Base-by-base conservation (phyloP, 345 rosid species). In the Xanthoceras sorbifolium region DNA sequence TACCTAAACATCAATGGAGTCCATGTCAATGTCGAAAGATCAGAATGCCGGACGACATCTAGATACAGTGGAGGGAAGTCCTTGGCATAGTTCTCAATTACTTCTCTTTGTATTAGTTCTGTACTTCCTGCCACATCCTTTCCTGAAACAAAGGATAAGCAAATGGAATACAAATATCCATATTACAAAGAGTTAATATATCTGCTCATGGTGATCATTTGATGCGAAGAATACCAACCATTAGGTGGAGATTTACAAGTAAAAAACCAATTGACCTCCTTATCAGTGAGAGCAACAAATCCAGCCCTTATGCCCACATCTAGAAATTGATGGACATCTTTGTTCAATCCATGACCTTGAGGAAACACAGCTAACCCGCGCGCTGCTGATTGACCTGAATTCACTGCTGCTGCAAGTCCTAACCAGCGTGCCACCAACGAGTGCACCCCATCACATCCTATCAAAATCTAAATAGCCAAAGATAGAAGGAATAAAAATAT, bases 361-460 rank as follows among this genome's bases (percentile, higher is more conserved):
- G 86, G 84, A 40, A 48, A 79, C 28, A 71, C 31, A 0, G 85
- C 17, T 62, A 88, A 23, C 2, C 87, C 86, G 1, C 83, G 79
- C 6, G 78, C 76, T 0, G 79, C 87, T 2, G 62, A 77, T 76
- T 87, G 70, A 2, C 89, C 85, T 4, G 86, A 77, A 22, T 76
- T 57, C 23, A 61, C 66, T 0, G 81, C 73, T 26, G 25, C 66
- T 2, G 82, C 15, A 0, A 88, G 83, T 22, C 86, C 86, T 29
- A 86, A 32, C 86, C 79, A 84, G 0, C 29, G 52, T 12, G 88
- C 85, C 52, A 81, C 84, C 31, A 28, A 25, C 4, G 83, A 84
- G 66, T 76, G 80, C 54, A 81, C 55, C 55, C 91, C 89, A 26
- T 82, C 88, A 32, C 91, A 88, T n/a, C 89, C 89, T 28, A 87